Percentiles rank a stretch among this genome's conserved stretches.
Evolutionary conservation across 176 grass and related monocot genomes (phyloP).

Genomic region (Aegilops umbellulata): DNA sequence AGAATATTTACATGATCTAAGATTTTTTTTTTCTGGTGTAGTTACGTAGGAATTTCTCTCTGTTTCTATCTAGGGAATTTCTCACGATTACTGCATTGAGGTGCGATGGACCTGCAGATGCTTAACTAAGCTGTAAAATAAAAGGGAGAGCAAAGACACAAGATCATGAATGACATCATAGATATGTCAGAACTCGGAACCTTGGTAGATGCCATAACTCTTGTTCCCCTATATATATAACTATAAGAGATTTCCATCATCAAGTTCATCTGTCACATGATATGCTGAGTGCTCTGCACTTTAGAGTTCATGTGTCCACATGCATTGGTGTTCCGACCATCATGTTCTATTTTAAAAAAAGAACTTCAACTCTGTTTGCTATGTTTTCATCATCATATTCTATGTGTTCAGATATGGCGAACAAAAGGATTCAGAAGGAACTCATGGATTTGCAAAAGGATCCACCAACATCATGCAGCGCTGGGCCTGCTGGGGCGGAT

Average conservation of each 20-base stretch:
- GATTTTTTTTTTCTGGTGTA: not conserved
- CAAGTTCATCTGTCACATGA: not conserved
- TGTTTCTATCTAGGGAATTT: not conserved
- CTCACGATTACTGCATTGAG: not conserved
- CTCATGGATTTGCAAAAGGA: conserved; percentile 88
- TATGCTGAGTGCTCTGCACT: not conserved
- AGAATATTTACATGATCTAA: not conserved
- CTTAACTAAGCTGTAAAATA: not conserved
- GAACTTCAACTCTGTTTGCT: not conserved
- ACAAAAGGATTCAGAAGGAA: conserved; percentile 95
- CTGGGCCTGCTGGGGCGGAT: conserved; percentile 83
- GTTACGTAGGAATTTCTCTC: not conserved
- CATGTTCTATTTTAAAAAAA: not conserved
- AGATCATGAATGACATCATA: not conserved
- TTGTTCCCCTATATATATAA: too few species aligned
- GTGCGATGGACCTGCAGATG: not conserved
- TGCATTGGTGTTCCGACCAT: not conserved
- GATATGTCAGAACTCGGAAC: not conserved
- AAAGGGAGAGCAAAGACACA: not conserved
- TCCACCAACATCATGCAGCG: conserved; percentile 84
- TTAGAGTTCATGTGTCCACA: not conserved
- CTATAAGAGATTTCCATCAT: not conserved
- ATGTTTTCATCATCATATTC: not conserved
- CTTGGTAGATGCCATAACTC: not conserved
- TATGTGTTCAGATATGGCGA: conserved; percentile 67